Percentiles rank a stretch among this genome's conserved stretches.
Conservation (phyloP, 2,329 filamentous ascomycete species). For the Dryadomyces quercus-mongolicae region DNA sequence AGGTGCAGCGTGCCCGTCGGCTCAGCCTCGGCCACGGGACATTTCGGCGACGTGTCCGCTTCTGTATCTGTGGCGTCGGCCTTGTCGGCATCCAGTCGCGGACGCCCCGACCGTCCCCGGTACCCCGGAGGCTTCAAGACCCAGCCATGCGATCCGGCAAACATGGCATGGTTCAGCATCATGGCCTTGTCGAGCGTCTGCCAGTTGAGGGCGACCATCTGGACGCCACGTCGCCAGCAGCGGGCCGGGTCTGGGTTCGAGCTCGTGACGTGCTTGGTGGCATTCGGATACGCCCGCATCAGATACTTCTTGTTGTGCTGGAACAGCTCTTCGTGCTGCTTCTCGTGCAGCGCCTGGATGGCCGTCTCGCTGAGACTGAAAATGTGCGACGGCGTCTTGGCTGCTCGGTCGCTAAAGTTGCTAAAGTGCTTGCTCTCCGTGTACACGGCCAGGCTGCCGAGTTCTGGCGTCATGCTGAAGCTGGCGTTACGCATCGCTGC, state of each 20-base stretch:
- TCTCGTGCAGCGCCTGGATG: conserved; percentile 46
- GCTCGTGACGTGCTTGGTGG: conserved; percentile 59
- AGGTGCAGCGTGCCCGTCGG: conserved; percentile 49
- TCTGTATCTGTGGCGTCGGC: not conserved
- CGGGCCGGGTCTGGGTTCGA: conserved; percentile 90
- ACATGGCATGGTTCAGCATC: conserved; percentile 98
- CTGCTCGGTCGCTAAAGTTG: conserved; percentile 52
- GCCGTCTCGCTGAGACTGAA: conserved; percentile 81
- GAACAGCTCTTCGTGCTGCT: conserved; percentile 64
- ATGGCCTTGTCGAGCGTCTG: conserved; percentile 88
- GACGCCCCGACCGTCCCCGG: conserved; percentile 21
- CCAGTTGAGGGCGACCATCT: conserved; percentile 98
- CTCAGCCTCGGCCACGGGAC: conserved; percentile 31
- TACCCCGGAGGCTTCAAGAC: conserved; percentile 73
- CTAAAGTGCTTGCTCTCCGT: conserved; percentile 76
- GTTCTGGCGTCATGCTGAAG: conserved; percentile 51
- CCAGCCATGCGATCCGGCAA: conserved; percentile 75
- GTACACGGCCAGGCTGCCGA: conserved; percentile 71
- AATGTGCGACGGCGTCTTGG: conserved; percentile 53
- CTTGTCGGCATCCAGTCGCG: not conserved
- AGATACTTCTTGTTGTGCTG: conserved; percentile 78
- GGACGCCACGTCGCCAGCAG: conserved; percentile 87
- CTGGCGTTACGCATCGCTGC: not conserved
- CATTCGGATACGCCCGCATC: conserved; percentile 85
- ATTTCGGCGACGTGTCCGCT: conserved; percentile 9